Evolutionary conservation across 768 basidiomycete species (phyloP).

Genomic region (Daedalea quercina): DNA sequence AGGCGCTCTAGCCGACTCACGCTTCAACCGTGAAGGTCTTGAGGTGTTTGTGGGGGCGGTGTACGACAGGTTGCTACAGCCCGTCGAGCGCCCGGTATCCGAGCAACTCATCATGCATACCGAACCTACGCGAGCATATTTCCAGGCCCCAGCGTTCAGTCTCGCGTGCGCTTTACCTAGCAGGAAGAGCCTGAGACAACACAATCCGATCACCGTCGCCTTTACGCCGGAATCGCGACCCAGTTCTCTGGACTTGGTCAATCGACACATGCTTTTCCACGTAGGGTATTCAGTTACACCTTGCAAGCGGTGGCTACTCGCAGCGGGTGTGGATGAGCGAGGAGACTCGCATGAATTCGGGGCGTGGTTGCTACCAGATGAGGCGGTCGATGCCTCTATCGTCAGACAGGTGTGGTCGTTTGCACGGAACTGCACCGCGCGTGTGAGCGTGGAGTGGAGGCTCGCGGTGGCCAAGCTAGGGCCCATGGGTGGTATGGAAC

Average conservation of each 20-base stretch:
- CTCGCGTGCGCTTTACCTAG: conserved; percentile 31
- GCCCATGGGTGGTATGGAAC: conserved; percentile 46
- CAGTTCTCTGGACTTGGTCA: conserved; percentile 42
- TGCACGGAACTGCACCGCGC: conserved; percentile 50
- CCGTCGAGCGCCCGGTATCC: conserved; percentile 56
- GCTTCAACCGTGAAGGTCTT: conserved; percentile 33
- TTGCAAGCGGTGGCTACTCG: conserved; percentile 73
- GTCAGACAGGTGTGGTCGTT: conserved; percentile 69
- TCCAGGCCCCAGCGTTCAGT: conserved; percentile 62
- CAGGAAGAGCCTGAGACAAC: conserved; percentile 20
- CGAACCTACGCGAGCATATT: conserved; percentile 37
- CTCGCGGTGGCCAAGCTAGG: conserved; percentile 69
- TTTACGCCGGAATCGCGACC: conserved; percentile 34
- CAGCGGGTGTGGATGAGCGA: conserved; percentile 69
- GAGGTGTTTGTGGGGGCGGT: conserved; percentile 53
- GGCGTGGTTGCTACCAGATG: conserved; percentile 53
- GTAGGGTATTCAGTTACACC: conserved; percentile 63
- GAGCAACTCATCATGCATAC: conserved; percentile 38
- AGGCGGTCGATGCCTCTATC: conserved; percentile 37
- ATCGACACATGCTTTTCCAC: conserved; percentile 62
- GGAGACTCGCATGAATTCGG: conserved; percentile 69
- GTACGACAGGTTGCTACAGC: conserved; percentile 63
- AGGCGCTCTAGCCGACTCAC: conserved; percentile 39
- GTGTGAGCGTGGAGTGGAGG: conserved; percentile 75
- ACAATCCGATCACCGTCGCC: conserved; percentile 27